Evolutionary conservation across 176 grass and related monocot species (phyloP).

Genomic region (Avena atlantica): DNA sequence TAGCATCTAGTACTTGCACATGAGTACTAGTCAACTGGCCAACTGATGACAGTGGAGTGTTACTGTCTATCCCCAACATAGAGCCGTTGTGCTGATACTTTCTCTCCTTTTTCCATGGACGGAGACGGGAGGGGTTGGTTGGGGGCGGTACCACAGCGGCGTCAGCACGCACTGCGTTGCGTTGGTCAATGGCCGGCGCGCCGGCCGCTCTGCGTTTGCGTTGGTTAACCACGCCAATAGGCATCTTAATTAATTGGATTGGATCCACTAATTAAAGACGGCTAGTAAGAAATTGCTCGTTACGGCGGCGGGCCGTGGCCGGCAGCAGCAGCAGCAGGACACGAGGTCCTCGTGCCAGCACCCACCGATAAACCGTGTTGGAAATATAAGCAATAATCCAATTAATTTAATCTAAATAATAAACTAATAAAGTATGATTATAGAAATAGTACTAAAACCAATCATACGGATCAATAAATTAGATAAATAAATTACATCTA

Average conservation of each 20-base stretch:
- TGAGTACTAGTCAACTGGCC: not conserved
- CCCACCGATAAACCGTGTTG: no score
- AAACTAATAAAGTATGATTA: no score
- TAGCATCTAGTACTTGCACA: no score
- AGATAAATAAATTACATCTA: no score
- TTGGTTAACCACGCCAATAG: not conserved
- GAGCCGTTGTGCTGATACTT: not conserved
- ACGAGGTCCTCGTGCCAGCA: slow-evolving; percentile 43
- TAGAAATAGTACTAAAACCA: no score
- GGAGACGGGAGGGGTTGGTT: slow-evolving; percentile 17
- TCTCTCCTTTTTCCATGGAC: slow-evolving; percentile 22
- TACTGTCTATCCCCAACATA: not conserved
- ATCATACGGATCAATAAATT: no score
- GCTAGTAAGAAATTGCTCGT: not conserved
- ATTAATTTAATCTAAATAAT: no score
- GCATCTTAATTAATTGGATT: not conserved
- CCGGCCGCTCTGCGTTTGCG: not conserved
- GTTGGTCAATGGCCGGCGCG: slow-evolving; percentile 37
- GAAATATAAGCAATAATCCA: no score
- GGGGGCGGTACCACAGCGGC: not conserved
- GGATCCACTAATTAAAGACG: not conserved
- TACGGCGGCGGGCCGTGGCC: slow-evolving; percentile 29
- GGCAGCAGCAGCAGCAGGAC: slow-evolving; percentile 24
- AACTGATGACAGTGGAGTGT: not conserved
- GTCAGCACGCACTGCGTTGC: not conserved